Conservation (phyloP, 805 yeast species). For the Teunomyces stri region DNA sequence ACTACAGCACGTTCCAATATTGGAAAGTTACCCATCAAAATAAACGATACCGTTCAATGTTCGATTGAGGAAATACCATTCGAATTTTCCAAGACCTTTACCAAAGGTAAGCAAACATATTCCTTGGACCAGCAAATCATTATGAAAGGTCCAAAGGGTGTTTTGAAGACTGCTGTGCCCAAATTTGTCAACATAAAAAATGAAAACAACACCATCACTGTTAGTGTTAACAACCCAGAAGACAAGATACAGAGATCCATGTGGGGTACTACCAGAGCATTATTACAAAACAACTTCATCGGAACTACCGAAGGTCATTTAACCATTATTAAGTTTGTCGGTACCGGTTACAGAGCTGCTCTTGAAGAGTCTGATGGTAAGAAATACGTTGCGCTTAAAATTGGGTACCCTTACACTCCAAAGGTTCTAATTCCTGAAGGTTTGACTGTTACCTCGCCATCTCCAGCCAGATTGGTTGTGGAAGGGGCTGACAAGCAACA, state of each 20-base stretch:
- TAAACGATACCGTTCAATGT: slow-evolving; percentile 60
- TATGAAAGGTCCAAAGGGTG: slow-evolving; percentile 78
- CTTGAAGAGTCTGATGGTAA: slow-evolving; percentile 55
- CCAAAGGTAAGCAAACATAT: slow-evolving; percentile 63
- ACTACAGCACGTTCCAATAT: slow-evolving; percentile 52
- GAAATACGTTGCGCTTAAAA: slow-evolving; percentile 68
- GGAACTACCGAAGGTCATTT: slow-evolving; percentile 95
- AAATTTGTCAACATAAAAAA: slow-evolving; percentile 55
- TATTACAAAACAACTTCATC: slow-evolving; percentile 69
- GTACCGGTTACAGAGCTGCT: slow-evolving; percentile 94
- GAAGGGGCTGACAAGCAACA: slow-evolving; percentile 89
- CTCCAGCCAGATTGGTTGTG: slow-evolving; percentile 79
- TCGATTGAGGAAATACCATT: slow-evolving; percentile 46
- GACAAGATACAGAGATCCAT: slow-evolving; percentile 73
- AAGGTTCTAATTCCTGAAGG: slow-evolving; percentile 76
- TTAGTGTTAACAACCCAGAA: slow-evolving; percentile 55
- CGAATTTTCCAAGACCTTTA: slow-evolving; percentile 55
- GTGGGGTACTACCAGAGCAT: slow-evolving; percentile 93
- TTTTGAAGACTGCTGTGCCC: slow-evolving; percentile 62
- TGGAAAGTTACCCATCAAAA: slow-evolving; percentile 74
- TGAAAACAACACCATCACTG: slow-evolving; percentile 38
- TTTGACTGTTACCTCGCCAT: slow-evolving; percentile 70
- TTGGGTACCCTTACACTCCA: slow-evolving; percentile 84
- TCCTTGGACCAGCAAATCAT: slow-evolving; percentile 57
- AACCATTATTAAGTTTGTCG: slow-evolving; percentile 82